Evolutionary conservation across 352 stramenopile species (phyloP).

Genomic region (Globisporangium nagaii): DNA sequence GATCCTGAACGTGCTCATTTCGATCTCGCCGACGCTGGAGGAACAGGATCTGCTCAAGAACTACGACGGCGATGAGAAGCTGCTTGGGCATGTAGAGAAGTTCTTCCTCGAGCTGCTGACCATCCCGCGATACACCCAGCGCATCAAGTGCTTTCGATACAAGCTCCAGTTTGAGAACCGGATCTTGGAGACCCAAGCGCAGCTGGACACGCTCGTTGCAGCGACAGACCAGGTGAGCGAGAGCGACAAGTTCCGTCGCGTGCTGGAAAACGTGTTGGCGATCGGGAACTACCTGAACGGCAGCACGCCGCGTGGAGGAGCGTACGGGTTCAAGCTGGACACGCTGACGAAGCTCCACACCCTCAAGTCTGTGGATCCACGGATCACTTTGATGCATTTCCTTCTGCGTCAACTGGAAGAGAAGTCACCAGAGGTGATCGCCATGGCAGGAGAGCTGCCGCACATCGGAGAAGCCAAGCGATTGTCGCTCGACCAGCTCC

Average conservation of each 20-base stretch:
- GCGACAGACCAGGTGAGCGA: slow-evolving; percentile 78
- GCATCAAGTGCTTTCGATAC: slow-evolving; percentile 86
- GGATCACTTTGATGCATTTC: slow-evolving; percentile 81
- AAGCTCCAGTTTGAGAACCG: slow-evolving; percentile 84
- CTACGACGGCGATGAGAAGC: slow-evolving; percentile 82
- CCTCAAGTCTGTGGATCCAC: slow-evolving; percentile 77
- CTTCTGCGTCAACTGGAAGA: slow-evolving; percentile 75
- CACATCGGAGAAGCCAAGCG: slow-evolving; percentile 76
- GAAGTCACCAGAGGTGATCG: slow-evolving; percentile 67
- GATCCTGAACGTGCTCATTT: slow-evolving; percentile 84
- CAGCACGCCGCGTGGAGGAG: slow-evolving; percentile 78
- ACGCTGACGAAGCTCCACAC: slow-evolving; percentile 86
- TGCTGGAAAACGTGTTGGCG: slow-evolving; percentile 82
- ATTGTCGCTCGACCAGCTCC: slow-evolving; percentile 76
- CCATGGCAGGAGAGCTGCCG: slow-evolving; percentile 70
- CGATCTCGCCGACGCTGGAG: slow-evolving; percentile 82
- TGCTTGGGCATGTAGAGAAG: slow-evolving; percentile 85
- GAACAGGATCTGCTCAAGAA: slow-evolving; percentile 90
- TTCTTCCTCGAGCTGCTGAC: slow-evolving; percentile 85
- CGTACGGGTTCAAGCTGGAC: slow-evolving; percentile 91
- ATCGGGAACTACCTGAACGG: slow-evolving; percentile 93
- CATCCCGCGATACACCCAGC: slow-evolving; percentile 83
- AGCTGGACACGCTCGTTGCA: slow-evolving; percentile 77
- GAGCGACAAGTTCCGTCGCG: slow-evolving; percentile 71
- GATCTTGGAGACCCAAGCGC: slow-evolving; percentile 76